A percentile compares a stretch with the other conserved stretches of the same genome.
Evolutionary conservation across 257 asterid genomes (phyloP).

Genomic region (Ajuga chamaepitys): DNA sequence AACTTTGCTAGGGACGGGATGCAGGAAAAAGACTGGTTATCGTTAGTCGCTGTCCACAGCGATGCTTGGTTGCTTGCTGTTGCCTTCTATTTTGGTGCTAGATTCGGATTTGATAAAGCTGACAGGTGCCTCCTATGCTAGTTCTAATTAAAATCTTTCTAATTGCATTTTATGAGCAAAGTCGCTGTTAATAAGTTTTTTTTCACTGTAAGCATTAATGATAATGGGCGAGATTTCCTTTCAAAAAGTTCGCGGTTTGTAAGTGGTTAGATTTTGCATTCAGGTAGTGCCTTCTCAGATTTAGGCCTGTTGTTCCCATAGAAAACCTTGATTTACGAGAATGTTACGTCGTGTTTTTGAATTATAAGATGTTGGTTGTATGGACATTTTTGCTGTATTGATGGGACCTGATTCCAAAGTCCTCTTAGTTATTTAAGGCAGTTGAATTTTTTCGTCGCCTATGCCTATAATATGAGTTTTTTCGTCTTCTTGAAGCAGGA

Average conservation of each 20-base stretch:
- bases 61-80: constrained; percentile 62
- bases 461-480: background rate
- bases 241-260: background rate
- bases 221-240: background rate
- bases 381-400: background rate
- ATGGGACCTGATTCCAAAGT: background rate
- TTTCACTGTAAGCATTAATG: background rate
- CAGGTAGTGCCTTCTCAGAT: background rate
- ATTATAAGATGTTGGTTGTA: background rate
- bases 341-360: background rate
- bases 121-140: constrained; percentile 33
- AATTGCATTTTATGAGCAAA: background rate
- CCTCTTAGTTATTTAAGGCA: background rate
- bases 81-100: constrained; percentile 49
- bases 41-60: constrained; percentile 61
- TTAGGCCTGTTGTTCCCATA: background rate
- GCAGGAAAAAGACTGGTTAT: constrained; percentile 54
- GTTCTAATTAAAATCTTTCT: background rate
- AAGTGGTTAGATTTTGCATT: background rate
- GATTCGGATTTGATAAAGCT: constrained; percentile 53
- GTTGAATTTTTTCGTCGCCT: background rate
- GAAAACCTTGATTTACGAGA: background rate
- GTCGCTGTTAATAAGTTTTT: background rate
- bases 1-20: constrained; percentile 68
- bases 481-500: constrained; percentile 39